Evolutionary conservation across 345 rosid genomes (phyloP), one percentile per base, ranked within the genome.

Genomic region (Garcia nutans): DNA sequence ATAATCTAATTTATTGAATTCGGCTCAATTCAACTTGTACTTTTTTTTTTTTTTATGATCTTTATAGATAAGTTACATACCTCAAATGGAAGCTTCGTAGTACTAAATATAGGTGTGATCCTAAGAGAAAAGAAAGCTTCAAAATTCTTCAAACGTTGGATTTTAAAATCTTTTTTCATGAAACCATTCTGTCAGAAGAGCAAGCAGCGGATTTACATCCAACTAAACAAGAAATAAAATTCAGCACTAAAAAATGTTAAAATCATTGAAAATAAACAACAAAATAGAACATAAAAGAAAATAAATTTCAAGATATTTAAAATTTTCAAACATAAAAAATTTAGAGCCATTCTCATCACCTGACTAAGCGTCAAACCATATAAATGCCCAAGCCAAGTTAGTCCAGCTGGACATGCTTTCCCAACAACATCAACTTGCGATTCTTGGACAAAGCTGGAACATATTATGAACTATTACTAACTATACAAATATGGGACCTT

Each of bases 401-500:
- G 99, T 78, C 99, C 99, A 82, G 93, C 99, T 28, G 99, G 98
- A 83, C 98, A 96, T 42, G 95, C 99, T 88, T 96, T 96, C 73
- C 99, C 99, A 83, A 89, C 93, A 75, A 93, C 86, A 64, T 96
- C 98, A 74, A 73, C 70, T 82, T 89, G 99, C 54, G 96, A 97
- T 76, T 93, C 92, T 81, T 93, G 99, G 58, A 96, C 93, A 68
- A 96, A 89, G 85, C 99, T 92, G 82, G 23, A 79, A 80, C 7
- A 37, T 37, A 37, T 4, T 4, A 37, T 37, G 41, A 2, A 37
- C 41, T 37, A 37, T 37, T 37, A 37, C 41, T 37, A 37, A 37
- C 22, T 17, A 64, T 28, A 55, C 6, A 9, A 55, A 37, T 37
- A 37, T 37, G 41, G 0, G 7, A 37, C 41, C 41, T 37, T 6